phyloP scores from a whole-genome alignment of 495 filamentous ascomycete species.

The Penicillium desertorum region DNA sequence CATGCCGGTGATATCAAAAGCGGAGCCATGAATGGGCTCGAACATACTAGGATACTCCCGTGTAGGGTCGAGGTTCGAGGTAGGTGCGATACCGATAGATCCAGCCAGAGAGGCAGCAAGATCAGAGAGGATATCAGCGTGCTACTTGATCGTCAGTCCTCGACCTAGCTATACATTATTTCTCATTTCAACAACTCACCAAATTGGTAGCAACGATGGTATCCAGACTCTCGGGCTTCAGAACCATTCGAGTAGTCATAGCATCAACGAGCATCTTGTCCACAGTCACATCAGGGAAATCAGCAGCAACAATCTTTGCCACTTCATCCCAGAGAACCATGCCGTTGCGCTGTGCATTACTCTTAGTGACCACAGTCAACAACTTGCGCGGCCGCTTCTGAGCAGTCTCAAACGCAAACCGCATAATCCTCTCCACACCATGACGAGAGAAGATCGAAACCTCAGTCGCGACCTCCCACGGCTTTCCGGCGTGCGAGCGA shows the following conservation, averaged over 20 bases:
- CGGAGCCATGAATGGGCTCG: slow-evolving; percentile 67
- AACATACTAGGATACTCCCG: slow-evolving; percentile 62
- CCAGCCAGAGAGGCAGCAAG: slow-evolving; percentile 58
- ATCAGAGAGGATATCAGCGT: slow-evolving; percentile 59
- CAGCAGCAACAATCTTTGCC: slow-evolving; percentile 42
- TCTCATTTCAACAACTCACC: slow-evolving; percentile 22
- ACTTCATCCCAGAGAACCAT: slow-evolving; percentile 61
- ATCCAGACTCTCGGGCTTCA: slow-evolving; percentile 53
- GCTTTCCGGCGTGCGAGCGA: slow-evolving; percentile 47
- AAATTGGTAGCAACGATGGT: slow-evolving; percentile 59
- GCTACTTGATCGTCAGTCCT: slow-evolving; percentile 26
- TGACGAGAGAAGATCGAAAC: slow-evolving; percentile 54
- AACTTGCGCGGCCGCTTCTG: slow-evolving; percentile 46
- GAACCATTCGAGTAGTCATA: slow-evolving; percentile 58
- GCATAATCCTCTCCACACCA: slow-evolving; percentile 55
- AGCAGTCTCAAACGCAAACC: slow-evolving; percentile 56
- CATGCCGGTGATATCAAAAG: slow-evolving; percentile 70
- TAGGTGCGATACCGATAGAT: slow-evolving; percentile 59
- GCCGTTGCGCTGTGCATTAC: slow-evolving; percentile 57
- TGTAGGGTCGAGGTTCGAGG: slow-evolving; percentile 63
- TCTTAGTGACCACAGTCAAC: slow-evolving; percentile 59
- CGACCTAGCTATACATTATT: neutral
- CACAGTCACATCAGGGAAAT: slow-evolving; percentile 53
- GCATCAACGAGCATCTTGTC: slow-evolving; percentile 63
- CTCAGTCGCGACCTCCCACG: slow-evolving; percentile 56